These are phyloP conservation scores for Sugiyamaella novakii DNA, from an alignment of 1,139 yeast species.

Conservation along the genomic window DNA sequence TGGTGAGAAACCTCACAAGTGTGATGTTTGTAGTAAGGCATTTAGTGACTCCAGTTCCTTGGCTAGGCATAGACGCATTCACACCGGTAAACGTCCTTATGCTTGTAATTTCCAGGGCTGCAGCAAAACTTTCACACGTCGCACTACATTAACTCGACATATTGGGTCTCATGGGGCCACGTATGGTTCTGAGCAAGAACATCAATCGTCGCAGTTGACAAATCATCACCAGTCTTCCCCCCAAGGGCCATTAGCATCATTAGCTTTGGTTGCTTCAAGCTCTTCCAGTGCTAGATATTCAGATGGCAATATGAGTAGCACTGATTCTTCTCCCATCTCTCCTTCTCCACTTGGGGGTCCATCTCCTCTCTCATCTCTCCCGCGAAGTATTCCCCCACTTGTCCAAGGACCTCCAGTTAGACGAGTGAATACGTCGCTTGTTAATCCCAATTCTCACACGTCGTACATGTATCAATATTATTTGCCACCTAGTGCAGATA, in stretches of 20 bases:
- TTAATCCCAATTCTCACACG: not conserved
- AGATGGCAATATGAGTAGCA: too few relatives aligned
- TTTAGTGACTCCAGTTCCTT: slow-evolving; percentile 47
- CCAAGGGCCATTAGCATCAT: not conserved
- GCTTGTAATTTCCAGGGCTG: slow-evolving; percentile 71
- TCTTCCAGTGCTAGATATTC: too few relatives aligned
- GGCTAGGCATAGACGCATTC: slow-evolving; percentile 46
- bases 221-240: slow-evolving; percentile 18
- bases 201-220: too few relatives aligned
- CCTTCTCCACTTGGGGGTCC: not conserved
- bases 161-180: slow-evolving; percentile 59
- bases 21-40: slow-evolving; percentile 42
- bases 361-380: slow-evolving; percentile 1
- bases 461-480: slow-evolving; percentile 9
- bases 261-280: not conserved
- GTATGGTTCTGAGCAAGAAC: too few relatives aligned
- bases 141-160: slow-evolving; percentile 72
- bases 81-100: slow-evolving; percentile 62
- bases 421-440: not conserved
- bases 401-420: not conserved
- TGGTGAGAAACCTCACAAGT: slow-evolving; percentile 65
- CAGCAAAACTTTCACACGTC: slow-evolving; percentile 62
- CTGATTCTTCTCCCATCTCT: slow-evolving; percentile 7
- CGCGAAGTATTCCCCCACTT: slow-evolving; percentile 6
- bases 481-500: not conserved